A percentile compares a stretch with the other conserved stretches of the same genome.
Evolutionary conservation across 257 asterid genomes (phyloP).

Genomic region (Galeopsis tetrahit): DNA sequence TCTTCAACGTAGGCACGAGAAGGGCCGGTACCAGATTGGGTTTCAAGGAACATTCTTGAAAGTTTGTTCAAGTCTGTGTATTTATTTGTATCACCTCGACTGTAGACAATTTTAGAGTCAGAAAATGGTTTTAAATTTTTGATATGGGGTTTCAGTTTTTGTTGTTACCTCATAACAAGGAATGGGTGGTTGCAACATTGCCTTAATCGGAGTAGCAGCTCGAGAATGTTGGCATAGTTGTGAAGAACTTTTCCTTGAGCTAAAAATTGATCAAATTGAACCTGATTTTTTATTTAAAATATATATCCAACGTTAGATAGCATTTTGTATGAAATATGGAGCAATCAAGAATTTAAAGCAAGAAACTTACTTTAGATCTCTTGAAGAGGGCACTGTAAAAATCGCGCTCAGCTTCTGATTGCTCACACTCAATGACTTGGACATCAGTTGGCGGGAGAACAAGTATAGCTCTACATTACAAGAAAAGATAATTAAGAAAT

Average conservation of each 20-base stretch:
- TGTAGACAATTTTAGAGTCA: slow-evolving; percentile 37
- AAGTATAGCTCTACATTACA: slow-evolving; percentile 66
- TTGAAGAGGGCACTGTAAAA: slow-evolving; percentile 79
- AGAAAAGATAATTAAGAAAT: neutral
- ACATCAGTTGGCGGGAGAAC: slow-evolving; percentile 89
- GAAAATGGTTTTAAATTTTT: neutral
- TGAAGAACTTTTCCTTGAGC: slow-evolving; percentile 93
- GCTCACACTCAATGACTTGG: slow-evolving; percentile 66
- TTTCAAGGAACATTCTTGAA: slow-evolving; percentile 60
- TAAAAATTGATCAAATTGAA: slow-evolving; percentile 78
- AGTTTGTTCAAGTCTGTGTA: slow-evolving; percentile 81
- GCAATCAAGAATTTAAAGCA: neutral
- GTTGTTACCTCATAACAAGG: slow-evolving; percentile 78
- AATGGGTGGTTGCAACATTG: slow-evolving; percentile 94
- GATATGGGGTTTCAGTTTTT: neutral
- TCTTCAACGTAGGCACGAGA: slow-evolving; percentile 75
- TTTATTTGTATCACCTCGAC: slow-evolving; percentile 63
- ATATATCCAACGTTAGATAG: neutral
- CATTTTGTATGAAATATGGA: neutral
- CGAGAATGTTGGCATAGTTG: slow-evolving; percentile 84
- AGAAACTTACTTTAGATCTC: slow-evolving; percentile 72
- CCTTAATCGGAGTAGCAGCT: slow-evolving; percentile 78
- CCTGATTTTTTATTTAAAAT: slow-evolving; percentile 48
- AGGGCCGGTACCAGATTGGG: slow-evolving; percentile 52
- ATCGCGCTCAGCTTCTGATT: slow-evolving; percentile 72